Evolutionary conservation across 805 yeast genomes (phyloP), one percentile per base, ranked within the genome.

Genomic region (Nakazawaea ishiwadae): DNA sequence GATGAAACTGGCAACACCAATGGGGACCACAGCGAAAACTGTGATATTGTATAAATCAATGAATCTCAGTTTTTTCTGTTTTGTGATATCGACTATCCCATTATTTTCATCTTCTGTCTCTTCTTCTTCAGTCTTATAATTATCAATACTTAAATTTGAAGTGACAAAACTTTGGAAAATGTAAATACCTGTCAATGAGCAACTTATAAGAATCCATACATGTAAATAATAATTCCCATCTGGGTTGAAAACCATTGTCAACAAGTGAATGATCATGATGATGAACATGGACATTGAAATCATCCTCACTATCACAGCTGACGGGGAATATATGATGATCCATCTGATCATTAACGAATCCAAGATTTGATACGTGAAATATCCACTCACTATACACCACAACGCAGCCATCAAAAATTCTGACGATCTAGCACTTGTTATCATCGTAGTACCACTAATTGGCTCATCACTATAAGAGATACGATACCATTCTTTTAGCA

Each of bases 1-100:
- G 18, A 90, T 63, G 54, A 93, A 91, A 51, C 96, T 86, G 4
- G 98, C 97, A 45, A 91, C 55, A 0, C 99, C 98, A 14, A 91
- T 88, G 0, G 99, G 99, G n/a, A 91, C 96, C 31, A 91, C 99
- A 2, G 98, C 97, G 65, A 87, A 91, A 2, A 91, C 97, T 0
- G 85, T 88, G 37, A 93, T 85, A 51, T 84, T 86, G 59, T 88
- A 87, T 42, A 90, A 69, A 58, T 91, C 95, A 45, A 90, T 85
- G 27, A 89, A 81, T 41, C 96, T 71, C 31, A 77, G 72, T 60
- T 62, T 49, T 58, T 65, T 51, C 66, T 47, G 35, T 42, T 46
- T 31, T 15, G 43, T 39, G 24, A 40, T 29, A 14, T 27, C 29
- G 7, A 39, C 31, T 3, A 26, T 12, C 10, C 36, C 45, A 31